These are phyloP conservation scores for Wickerhamomyces tratensis DNA, from an alignment of 805 yeast species.

Conservation along the genomic window DNA sequence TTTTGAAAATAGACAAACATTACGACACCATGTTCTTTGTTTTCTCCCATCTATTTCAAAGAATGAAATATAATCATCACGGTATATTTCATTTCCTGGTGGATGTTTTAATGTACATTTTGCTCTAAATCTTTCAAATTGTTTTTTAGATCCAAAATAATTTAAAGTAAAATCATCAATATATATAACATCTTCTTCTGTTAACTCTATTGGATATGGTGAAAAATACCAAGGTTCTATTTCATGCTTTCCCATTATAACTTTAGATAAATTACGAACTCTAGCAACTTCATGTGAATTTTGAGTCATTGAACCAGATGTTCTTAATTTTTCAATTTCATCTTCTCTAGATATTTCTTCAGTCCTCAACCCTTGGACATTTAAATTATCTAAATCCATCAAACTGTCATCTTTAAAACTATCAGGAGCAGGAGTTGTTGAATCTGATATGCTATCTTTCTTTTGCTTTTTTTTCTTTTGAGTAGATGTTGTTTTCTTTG, in stretches of 20 bases:
- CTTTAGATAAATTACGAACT: constrained; percentile 71
- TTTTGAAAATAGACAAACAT: constrained; percentile 82
- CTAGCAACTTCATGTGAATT: constrained; percentile 77
- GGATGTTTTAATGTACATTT: constrained; percentile 72
- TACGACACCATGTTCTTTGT: constrained; percentile 76
- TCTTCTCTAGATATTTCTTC: constrained; percentile 80
- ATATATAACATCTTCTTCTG: constrained; percentile 49
- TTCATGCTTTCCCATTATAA: constrained; percentile 81
- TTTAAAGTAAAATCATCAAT: constrained; percentile 81
- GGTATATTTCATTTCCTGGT: constrained; percentile 87
- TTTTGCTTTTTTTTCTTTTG: constrained; percentile 27
- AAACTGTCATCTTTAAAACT: constrained; percentile 35
- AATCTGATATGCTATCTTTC: constrained; percentile 9
- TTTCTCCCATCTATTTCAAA: constrained; percentile 93
- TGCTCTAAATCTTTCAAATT: constrained; percentile 56
- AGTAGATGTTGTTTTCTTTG: constrained; percentile 16
- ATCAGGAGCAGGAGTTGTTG: constrained; percentile 21
- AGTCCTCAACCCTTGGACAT: constrained; percentile 69
- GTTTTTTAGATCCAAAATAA: constrained; percentile 63
- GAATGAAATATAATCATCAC: constrained; percentile 58
- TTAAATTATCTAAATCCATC: constrained; percentile 75
- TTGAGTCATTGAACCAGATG: constrained; percentile 97
- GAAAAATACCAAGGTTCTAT: constrained; percentile 96
- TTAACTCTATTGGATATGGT: constrained; percentile 86
- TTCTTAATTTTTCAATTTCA: constrained; percentile 84